Percentiles rank a stretch among this genome's conserved stretches.
Conservation (phyloP, 768 basidiomycete genomes). For the Tricholoma bakamatsutake region DNA sequence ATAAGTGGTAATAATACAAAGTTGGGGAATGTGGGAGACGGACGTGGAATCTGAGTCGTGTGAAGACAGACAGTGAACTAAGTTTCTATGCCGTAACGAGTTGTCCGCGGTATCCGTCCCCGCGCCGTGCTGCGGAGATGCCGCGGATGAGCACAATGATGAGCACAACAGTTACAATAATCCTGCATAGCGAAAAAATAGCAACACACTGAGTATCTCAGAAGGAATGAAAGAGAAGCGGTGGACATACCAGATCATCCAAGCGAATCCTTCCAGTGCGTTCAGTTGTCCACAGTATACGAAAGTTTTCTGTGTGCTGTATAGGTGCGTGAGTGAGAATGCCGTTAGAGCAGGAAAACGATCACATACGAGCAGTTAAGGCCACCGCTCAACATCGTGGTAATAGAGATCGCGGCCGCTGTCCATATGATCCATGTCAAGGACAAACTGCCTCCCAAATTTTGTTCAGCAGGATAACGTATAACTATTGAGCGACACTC, state of each 20-base stretch:
- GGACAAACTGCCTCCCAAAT: constrained; percentile 37
- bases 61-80: neutral
- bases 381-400: constrained; percentile 59
- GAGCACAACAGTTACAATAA: constrained; percentile 56
- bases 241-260: constrained; percentile 59
- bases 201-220: neutral
- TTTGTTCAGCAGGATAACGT: neutral
- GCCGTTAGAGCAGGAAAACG: neutral
- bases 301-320: constrained; percentile 36
- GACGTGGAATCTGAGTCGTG: neutral
- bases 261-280: constrained; percentile 69
- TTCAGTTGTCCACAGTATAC: constrained; percentile 74
- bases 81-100: constrained; percentile 28
- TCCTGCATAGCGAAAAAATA: constrained; percentile 36
- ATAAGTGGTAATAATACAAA: neutral
- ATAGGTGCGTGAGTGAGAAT: neutral
- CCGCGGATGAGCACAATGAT: constrained; percentile 56
- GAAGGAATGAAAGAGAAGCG: neutral
- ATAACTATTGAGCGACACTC: constrained; percentile 19
- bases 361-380: constrained; percentile 57
- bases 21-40: neutral
- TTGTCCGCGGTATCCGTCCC: constrained; percentile 60
- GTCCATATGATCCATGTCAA: constrained; percentile 79
- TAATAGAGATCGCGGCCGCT: constrained; percentile 66
- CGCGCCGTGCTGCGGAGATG: constrained; percentile 51